phyloP scores from a whole-genome alignment of 2,329 filamentous ascomycete genomes.

The Fusarium sp. region DNA sequence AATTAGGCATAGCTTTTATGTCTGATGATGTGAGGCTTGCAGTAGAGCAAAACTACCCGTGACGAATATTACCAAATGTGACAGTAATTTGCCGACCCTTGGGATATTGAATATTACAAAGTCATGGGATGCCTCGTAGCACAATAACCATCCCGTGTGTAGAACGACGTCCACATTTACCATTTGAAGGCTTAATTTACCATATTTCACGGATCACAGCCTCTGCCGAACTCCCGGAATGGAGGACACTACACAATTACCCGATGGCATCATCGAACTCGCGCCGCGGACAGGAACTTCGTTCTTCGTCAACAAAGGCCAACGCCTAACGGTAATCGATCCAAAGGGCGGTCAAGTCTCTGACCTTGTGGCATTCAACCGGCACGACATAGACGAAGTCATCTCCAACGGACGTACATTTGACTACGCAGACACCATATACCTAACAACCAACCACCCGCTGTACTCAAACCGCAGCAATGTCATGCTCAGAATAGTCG shows the following conservation, averaged over 20 bases:
- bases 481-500: neutral
- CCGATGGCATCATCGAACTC: neutral
- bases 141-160: neutral
- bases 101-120: neutral
- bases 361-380: neutral
- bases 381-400: neutral
- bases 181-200: rapidly evolving
- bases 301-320: neutral
- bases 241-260: neutral
- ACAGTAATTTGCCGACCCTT: rapidly evolving
- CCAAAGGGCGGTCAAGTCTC: neutral
- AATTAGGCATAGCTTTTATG: neutral
- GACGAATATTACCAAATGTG: neutral
- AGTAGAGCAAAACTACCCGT: neutral
- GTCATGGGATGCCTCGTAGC: neutral
- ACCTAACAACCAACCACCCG: neutral
- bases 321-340: neutral
- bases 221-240: neutral
- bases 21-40: neutral
- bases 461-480: neutral
- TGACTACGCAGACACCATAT: neutral
- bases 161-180: rapidly evolving
- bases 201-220: neutral
- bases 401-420: neutral
- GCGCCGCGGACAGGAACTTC: neutral